A percentile compares a stretch with the other conserved stretches of the same genome.
Conservation (phyloP, 2,329 filamentous ascomycete genomes). For the Pseudocercospora crystallina region DNA sequence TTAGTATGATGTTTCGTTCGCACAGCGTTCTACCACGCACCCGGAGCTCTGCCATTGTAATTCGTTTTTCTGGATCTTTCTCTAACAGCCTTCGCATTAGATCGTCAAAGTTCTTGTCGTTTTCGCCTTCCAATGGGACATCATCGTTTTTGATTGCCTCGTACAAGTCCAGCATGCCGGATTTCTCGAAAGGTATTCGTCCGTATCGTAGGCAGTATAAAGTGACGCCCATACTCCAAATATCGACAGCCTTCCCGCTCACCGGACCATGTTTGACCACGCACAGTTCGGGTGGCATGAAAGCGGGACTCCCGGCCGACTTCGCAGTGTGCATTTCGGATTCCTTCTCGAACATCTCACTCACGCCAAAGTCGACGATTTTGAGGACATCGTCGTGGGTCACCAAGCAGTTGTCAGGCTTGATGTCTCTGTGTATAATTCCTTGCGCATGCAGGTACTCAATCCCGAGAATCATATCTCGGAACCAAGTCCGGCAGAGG, state of each 20-base stretch:
- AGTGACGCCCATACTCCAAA: constrained; percentile 98
- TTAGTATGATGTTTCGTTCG: constrained; percentile 21
- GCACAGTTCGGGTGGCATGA: constrained; percentile 90
- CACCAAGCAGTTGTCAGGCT: constrained; percentile 91
- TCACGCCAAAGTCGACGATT: constrained; percentile 98
- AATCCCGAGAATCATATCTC: constrained; percentile 89
- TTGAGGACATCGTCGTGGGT: constrained; percentile 93
- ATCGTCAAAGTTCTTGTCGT: constrained; percentile 69
- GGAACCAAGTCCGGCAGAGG: constrained; percentile 84
- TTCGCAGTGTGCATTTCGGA: constrained; percentile 88
- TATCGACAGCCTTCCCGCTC: constrained; percentile 84
- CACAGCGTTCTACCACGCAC: constrained; percentile 52
- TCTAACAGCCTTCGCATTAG: constrained; percentile 73
- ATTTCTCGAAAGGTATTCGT: constrained; percentile 78
- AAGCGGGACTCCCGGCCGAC: constrained; percentile 90
- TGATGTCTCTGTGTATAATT: constrained; percentile 94
- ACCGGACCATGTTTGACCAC: constrained; percentile 82
- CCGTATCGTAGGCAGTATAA: constrained; percentile 92
- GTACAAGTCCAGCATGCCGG: constrained; percentile 80
- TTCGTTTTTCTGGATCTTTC: constrained; percentile 80
- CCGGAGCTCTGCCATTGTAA: constrained; percentile 77
- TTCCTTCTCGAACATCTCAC: constrained; percentile 93
- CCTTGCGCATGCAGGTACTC: constrained; percentile 95
- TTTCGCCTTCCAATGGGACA: constrained; percentile 61
- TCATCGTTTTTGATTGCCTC: constrained; percentile 77